Base-by-base conservation (phyloP, 495 filamentous ascomycete species). In the Oleoguttula mirabilis region DNA sequence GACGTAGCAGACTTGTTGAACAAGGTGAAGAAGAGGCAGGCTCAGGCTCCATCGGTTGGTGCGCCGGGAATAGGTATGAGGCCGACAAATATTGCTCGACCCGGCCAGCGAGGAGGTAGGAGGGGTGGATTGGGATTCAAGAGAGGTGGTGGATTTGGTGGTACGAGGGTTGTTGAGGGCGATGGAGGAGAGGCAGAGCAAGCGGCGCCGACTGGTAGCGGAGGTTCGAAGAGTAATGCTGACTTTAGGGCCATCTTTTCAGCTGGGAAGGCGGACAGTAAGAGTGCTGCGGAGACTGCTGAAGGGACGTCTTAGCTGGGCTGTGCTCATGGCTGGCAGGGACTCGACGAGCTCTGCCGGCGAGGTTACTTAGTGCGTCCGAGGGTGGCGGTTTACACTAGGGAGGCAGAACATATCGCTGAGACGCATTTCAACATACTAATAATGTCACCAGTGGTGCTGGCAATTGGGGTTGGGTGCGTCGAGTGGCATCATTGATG, bases 161-260 rank as follows among this genome's bases (percentile, higher is more conserved):
- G 31, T 1, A 16, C 36, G 24, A 41, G 24, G 31, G 27, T 15
- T n/a, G 27, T 5, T 10, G 23, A 14, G 11, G 37, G 4, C 22
- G 33, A 12, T 19, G 20, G 6, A 22, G 16, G 16, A 21, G 32
- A 21, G 6, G 22, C 8, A 10, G 33, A 17, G 19, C 15, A 11
- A 11, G 20, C 10, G 0, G 30, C 59, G 55, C 38, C 68, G 60
- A n/a, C n/a, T n/a, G n/a, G n/a, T n/a, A n/a, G n/a, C n/a, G n/a
- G n/a, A n/a, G n/a, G n/a, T n/a, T 36, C 19, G 42, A 88, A 87
- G 71, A 87, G 72, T 57, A 94, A 95, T 65, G 80, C 79, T 36
- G 86, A 93, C 64, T 94, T 94, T 63, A 83, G 79, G 55, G 75
- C 72, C 27, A 74, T 94, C 77, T 77, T 88, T n/a, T n/a, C n/a